Base-by-base conservation (phyloP, 1,284 basidiomycete genomes). In the Tilletia setariae region DNA sequence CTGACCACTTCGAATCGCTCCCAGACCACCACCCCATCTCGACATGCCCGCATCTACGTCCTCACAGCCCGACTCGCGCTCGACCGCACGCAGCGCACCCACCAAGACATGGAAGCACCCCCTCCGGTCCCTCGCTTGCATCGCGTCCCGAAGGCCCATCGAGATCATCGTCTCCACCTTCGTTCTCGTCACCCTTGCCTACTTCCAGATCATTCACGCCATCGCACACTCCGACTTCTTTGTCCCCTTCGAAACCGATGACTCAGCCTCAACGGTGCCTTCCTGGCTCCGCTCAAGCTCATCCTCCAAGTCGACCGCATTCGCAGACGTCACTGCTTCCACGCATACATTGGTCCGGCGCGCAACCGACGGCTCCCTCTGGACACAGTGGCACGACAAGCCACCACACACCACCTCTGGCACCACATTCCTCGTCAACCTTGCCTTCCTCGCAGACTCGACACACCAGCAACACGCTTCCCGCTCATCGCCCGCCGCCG, bases 161-260 rank as follows among this genome's bases (percentile, higher is more conserved):
- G 94, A 97, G 83, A 90, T 91, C 25, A 92, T 95, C 75, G 92
- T 95, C 67, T 88, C 89, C 79, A 90, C 91, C 84, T 92, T 90
- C 82, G 88, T 94, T 79, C 83, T 93, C 70, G 90, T 90, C 43
- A 96, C 94, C 2, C 87, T 96, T 51, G 90, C 91, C 64, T 96
- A 96, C 84, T 94, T 96, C 83, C 91, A 94, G 82, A 87, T 95
- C 71, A 87, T 97, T 68, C 88, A 89, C 71, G 90, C 91, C 56
- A 90, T 94, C 82, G 92, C 92, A 63, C 83, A 84, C 64, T 85
- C 84, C 35, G 83, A 85, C 69, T 85, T 86, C 81, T 83, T 80
- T 72, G 73, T 78, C 69, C 73, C 76, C 65, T 71, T 63, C 42
- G 62, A 46, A 35, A 3, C 62, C 2, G 61, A 63, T 32, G 16